A percentile compares a stretch with the other conserved stretches of the same genome.
phyloP scores from a whole-genome alignment of 2,329 filamentous ascomycete species.

The Fusarium sterilihyphosum region DNA sequence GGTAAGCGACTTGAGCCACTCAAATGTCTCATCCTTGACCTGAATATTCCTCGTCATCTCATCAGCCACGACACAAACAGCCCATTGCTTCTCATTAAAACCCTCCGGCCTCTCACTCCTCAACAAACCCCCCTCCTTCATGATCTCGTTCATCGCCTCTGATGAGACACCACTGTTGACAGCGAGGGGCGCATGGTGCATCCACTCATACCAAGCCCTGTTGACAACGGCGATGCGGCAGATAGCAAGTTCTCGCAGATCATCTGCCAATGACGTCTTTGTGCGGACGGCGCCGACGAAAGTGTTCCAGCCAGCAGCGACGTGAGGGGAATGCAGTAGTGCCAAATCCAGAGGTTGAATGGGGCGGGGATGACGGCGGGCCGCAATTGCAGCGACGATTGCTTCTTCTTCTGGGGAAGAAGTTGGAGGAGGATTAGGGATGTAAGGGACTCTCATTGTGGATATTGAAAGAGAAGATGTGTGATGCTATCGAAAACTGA shows the following conservation, averaged over 20 bases:
- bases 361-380: not conserved
- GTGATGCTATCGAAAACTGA: not conserved
- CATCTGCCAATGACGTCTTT: not conserved
- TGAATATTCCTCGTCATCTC: not conserved
- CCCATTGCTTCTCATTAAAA: not conserved
- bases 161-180: not conserved
- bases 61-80: not conserved
- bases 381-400: not conserved
- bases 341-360: not conserved
- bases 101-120: not conserved
- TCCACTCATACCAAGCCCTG: constrained; percentile 1
- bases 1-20: not conserved
- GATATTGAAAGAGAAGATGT: too few species aligned
- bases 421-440: not conserved
- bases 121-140: not conserved
- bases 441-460: not conserved
- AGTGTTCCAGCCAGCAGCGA: not conserved
- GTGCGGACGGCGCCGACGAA: not conserved
- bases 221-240: not conserved
- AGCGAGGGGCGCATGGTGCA: not conserved
- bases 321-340: not conserved
- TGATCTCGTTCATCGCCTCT: not conserved
- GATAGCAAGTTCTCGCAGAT: not conserved
- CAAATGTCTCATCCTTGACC: not conserved
- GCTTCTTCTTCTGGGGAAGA: not conserved